Evolutionary conservation across 139 green algal genomes (phyloP), one percentile per base, ranked within the genome.

Genomic region (Volvox africanus): DNA sequence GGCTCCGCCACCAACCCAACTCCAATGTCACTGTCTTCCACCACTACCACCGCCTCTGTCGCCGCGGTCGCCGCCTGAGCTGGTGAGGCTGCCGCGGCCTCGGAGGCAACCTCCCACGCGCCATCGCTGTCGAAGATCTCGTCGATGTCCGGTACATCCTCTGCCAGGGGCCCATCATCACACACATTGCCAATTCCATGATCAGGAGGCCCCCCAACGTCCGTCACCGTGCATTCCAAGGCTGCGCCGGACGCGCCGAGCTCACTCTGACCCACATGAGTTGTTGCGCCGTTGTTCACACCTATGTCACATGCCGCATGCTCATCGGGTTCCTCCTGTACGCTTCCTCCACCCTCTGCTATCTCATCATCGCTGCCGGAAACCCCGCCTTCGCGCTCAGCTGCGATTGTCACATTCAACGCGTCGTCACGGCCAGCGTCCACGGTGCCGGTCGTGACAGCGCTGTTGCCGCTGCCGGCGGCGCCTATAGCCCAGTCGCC

Each of bases 111-210:
- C 82, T 67, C 65, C 82, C 65, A 88, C 13, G 33, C 65, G 33
- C 62, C 69, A 32, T 61, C 69, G 69, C 69, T 82, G 44, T 83
- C 86, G 19, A 35, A 28, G 1, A 90, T 55, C 71, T 90, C 86
- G 36, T 90, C 86, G 1, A 90, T 90, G 30, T 90, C 86, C 2
- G 86, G 86, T 30, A 82, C 71, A 14, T 90, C 86, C 12, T 67
- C 83, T 9, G 37, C 83, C n/a, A 16, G 61, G 1, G 6, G 11
- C 30, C 35, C 82, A 0, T 65, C 62, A 5, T 65, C 82, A 55
- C 44, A 55, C 44, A 55, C 5, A 55, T 55, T 55, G 5, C 44
- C 44, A 55, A 5, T 55, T 9, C 44, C 44, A 55, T 5, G 44
- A 55, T 9, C 44, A 55, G 44, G 44, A 55, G 44, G 44, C 44